A percentile compares a stretch with the other conserved stretches of the same genome.
Conservation (phyloP, 805 yeast genomes). For the Starmerella apis region DNA sequence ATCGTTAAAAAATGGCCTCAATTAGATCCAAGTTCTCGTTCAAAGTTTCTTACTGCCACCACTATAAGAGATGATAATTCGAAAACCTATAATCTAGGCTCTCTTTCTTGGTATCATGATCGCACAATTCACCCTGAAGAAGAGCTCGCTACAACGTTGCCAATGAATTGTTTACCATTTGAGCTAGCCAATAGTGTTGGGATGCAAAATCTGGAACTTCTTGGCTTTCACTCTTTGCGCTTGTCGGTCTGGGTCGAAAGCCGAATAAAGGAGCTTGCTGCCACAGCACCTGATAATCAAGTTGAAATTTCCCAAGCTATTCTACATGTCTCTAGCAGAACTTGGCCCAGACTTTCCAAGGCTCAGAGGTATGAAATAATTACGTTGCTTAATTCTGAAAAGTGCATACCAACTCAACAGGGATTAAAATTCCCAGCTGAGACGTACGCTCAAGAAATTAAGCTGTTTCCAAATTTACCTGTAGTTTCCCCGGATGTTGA, state of each 20-base stretch:
- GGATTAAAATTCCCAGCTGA: conserved; percentile 33
- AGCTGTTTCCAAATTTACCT: conserved; percentile 33
- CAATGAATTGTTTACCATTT: conserved; percentile 29
- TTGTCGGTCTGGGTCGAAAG: conserved; percentile 9
- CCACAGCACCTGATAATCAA: background rate
- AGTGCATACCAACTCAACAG: conserved; percentile 33
- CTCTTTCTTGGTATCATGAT: conserved; percentile 26
- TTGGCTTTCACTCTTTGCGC: conserved; percentile 13
- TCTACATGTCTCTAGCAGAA: conserved; percentile 23
- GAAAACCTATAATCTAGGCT: conserved; percentile 19
- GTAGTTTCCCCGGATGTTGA: conserved; percentile 24
- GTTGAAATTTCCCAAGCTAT: conserved; percentile 15
- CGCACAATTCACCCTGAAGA: conserved; percentile 23
- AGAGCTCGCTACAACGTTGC: conserved; percentile 27
- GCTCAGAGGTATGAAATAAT: conserved; percentile 12
- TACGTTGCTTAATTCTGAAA: conserved; percentile 16
- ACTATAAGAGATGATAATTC: background rate
- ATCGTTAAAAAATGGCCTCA: conserved; percentile 7
- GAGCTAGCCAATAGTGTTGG: conserved; percentile 11
- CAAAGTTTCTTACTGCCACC: conserved; percentile 6
- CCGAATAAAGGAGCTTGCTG: background rate
- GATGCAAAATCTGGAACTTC: background rate
- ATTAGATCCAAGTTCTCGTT: background rate
- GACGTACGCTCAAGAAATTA: conserved; percentile 29
- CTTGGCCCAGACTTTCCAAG: conserved; percentile 25